Evolutionary conservation across 2,329 filamentous ascomycete species (phyloP).

Genomic region (Shiraia sp.): DNA sequence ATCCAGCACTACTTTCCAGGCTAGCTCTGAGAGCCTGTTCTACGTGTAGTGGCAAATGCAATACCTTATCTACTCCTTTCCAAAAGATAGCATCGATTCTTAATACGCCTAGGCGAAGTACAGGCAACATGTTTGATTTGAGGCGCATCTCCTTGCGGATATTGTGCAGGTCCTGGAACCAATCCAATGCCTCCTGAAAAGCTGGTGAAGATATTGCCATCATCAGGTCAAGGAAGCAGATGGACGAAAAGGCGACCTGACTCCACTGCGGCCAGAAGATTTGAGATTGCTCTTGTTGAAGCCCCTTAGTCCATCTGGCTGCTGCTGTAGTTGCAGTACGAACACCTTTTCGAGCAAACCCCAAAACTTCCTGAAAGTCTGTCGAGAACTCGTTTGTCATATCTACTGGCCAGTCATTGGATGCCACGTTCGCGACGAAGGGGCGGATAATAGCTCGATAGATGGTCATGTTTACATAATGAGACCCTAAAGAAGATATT

Average conservation of each 20-base stretch:
- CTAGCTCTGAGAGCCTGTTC: conserved; percentile 4
- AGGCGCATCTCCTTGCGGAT: conserved; percentile 10
- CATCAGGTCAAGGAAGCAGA: conserved; percentile 10
- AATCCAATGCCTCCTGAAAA: conserved; percentile 7
- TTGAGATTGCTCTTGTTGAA: conserved; percentile 8
- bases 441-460: conserved; percentile 11
- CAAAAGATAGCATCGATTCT: conserved; percentile 12
- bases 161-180: conserved; percentile 9
- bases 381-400: not conserved
- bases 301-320: conserved; percentile 3
- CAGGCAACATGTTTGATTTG: conserved; percentile 14
- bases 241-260: conserved; percentile 14
- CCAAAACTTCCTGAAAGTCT: not conserved
- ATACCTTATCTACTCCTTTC: conserved; percentile 8
- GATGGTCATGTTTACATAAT: conserved; percentile 14
- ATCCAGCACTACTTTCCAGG: not conserved
- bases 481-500: conserved; percentile 6
- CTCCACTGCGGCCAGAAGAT: conserved; percentile 17
- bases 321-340: conserved; percentile 6
- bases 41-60: conserved; percentile 5
- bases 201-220: conserved; percentile 9
- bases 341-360: conserved; percentile 7
- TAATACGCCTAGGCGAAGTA: conserved; percentile 9
- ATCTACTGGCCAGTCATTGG: not conserved
- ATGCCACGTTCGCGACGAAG: not conserved